A percentile compares a stretch with the other conserved stretches of the same genome.
Evolutionary conservation across 2,329 filamentous ascomycete species (phyloP).

Genomic region (Parastagonospora avenae): DNA sequence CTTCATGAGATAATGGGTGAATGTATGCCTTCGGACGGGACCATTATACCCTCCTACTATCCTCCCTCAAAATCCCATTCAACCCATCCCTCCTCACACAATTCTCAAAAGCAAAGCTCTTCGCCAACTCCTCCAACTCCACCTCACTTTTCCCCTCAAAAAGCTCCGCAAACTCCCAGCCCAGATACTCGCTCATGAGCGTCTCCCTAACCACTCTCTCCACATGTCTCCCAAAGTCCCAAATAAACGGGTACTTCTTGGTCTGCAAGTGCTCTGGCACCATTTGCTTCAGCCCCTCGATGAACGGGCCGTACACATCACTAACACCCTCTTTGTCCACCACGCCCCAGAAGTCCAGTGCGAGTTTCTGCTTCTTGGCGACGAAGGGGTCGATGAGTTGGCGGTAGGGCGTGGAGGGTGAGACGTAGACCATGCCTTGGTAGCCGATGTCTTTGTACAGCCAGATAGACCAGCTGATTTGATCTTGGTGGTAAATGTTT

Average conservation of each 20-base stretch:
- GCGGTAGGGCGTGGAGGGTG: conserved; percentile 12
- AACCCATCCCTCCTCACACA: conserved; percentile 6
- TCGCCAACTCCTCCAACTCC: conserved; percentile 14
- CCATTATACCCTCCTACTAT: not conserved
- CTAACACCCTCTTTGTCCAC: conserved; percentile 11
- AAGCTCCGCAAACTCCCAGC: conserved; percentile 12
- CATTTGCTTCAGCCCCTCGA: conserved; percentile 7
- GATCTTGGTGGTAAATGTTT: conserved; percentile 9
- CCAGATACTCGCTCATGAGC: conserved; percentile 14
- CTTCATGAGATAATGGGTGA: too few relatives aligned
- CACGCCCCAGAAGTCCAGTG: conserved; percentile 14
- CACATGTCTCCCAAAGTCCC: conserved; percentile 12
- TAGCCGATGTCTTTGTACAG: conserved; percentile 21
- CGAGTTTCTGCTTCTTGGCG: conserved; percentile 15
- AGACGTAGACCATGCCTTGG: conserved; percentile 18
- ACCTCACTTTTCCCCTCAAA: conserved; percentile 15
- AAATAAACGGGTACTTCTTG: conserved; percentile 13
- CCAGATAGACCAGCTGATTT: conserved; percentile 21
- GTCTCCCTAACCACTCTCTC: conserved; percentile 12
- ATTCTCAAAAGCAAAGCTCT: conserved; percentile 12
- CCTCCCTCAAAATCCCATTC: conserved; percentile 9
- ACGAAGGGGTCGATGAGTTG: conserved; percentile 15
- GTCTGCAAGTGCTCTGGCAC: conserved; percentile 14
- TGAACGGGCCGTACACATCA: conserved; percentile 16
- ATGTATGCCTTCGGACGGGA: too few relatives aligned